phyloP scores from a whole-genome alignment of 2,329 filamentous ascomycete species.

The Pyrenochaeta sp. region DNA sequence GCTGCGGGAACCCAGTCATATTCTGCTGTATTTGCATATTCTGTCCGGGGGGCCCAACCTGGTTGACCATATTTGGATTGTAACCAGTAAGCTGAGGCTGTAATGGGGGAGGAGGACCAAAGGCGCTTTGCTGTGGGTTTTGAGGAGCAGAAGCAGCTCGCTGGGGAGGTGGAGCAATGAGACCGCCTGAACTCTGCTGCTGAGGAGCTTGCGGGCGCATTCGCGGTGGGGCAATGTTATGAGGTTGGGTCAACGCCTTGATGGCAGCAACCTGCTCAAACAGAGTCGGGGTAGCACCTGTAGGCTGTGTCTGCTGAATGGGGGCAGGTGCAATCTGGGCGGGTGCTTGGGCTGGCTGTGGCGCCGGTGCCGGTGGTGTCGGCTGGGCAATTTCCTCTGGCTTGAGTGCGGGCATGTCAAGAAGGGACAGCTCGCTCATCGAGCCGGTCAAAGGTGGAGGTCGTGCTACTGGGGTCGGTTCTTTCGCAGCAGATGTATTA shows the following conservation, averaged over 20 bases:
- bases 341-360: constrained; percentile 48
- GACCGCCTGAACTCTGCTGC: constrained; percentile 63
- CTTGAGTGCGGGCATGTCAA: constrained; percentile 56
- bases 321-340: constrained; percentile 50
- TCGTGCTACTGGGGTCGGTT: constrained; percentile 54
- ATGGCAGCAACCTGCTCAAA: constrained; percentile 48
- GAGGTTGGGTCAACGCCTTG: constrained; percentile 48
- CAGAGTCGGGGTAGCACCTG: constrained; percentile 54
- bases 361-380: constrained; percentile 52
- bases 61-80: constrained; percentile 61
- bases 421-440: constrained; percentile 72
- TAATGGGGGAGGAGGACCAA: constrained; percentile 73
- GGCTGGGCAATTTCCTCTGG: constrained; percentile 50
- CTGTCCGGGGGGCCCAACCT: constrained; percentile 76
- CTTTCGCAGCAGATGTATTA: constrained; percentile 48
- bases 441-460: constrained; percentile 65
- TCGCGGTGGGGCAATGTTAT: constrained; percentile 56
- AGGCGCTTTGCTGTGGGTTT: constrained; percentile 71
- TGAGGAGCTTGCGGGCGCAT: constrained; percentile 77
- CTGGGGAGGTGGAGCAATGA: constrained; percentile 79
- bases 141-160: constrained; percentile 88
- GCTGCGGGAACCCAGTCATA: constrained; percentile 50
- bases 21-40: constrained; percentile 65
- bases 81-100: constrained; percentile 86
- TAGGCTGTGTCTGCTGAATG: constrained; percentile 43